phyloP scores from a whole-genome alignment of 106 monocot species.

The Xerophyta viscosa region DNA sequence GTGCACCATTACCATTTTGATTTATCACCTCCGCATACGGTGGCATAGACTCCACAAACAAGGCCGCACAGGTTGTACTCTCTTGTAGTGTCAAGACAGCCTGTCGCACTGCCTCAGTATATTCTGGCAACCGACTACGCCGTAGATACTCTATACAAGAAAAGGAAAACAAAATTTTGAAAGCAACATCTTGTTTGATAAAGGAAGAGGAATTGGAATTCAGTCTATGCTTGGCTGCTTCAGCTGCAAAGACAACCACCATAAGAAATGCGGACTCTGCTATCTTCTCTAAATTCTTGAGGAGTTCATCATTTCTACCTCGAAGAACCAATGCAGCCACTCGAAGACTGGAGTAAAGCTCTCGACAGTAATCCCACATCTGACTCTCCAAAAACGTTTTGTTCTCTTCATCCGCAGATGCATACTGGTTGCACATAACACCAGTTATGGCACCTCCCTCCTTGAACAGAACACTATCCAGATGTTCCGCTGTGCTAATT shows the following conservation, averaged over 20 bases:
- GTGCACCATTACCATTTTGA: constrained; percentile 30
- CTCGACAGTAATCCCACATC: constrained; percentile 56
- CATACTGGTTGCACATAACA: constrained; percentile 71
- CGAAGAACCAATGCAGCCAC: constrained; percentile 17
- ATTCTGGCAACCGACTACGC: constrained; percentile 63
- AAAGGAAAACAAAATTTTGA: constrained; percentile 66
- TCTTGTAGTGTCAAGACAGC: constrained; percentile 73
- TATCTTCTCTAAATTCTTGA: constrained; percentile 57
- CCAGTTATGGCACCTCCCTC: constrained; percentile 84
- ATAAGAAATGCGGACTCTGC: constrained; percentile 89
- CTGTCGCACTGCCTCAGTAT: constrained; percentile 69
- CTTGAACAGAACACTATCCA: constrained; percentile 58
- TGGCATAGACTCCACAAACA: constrained; percentile 74
- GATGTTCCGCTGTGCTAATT: too few species aligned
- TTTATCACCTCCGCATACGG: constrained; percentile 59
- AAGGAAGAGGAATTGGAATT: constrained; percentile 26
- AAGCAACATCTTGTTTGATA: constrained; percentile 26
- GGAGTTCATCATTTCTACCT: constrained; percentile 26
- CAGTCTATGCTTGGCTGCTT: constrained; percentile 49
- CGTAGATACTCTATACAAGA: constrained; percentile 89
- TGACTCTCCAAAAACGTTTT: constrained; percentile 32
- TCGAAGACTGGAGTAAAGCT: constrained; percentile 44
- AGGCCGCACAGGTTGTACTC: constrained; percentile 21
- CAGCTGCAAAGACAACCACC: constrained; percentile 85
- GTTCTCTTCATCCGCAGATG: constrained; percentile 34